A percentile compares a stretch with the other conserved stretches of the same genome.
These are phyloP conservation scores for Saturnispora kantuleensis DNA, from an alignment of 805 yeast genomes.

Conservation along the genomic window DNA sequence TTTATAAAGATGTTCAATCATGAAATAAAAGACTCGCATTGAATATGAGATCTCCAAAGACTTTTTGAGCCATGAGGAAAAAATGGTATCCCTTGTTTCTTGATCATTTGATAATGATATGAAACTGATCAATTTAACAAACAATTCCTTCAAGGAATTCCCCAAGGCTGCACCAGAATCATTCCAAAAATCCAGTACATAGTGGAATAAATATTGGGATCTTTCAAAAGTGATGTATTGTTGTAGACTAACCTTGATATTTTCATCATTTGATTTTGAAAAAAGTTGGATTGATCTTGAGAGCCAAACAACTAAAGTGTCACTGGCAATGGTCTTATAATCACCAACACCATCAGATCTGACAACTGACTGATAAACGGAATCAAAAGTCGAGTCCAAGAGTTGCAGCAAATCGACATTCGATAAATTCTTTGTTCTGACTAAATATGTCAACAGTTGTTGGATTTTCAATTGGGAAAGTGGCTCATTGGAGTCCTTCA, in stretches of 20 bases:
- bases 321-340: slow-evolving; percentile 39
- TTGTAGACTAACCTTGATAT: background rate
- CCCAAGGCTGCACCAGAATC: slow-evolving; percentile 63
- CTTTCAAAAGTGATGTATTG: slow-evolving; percentile 13
- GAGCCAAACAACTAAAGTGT: slow-evolving; percentile 57
- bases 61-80: slow-evolving; percentile 36
- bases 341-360: slow-evolving; percentile 27
- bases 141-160: slow-evolving; percentile 55
- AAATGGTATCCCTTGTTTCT: slow-evolving; percentile 17
- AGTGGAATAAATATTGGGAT: slow-evolving; percentile 34
- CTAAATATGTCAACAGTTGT: slow-evolving; percentile 1
- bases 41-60: slow-evolving; percentile 37
- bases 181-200: slow-evolving; percentile 58
- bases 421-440: slow-evolving; percentile 5
- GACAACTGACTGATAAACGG: slow-evolving; percentile 26
- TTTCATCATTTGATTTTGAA: background rate
- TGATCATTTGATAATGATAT: slow-evolving; percentile 12
- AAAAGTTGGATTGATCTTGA: slow-evolving; percentile 40
- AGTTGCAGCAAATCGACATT: slow-evolving; percentile 2
- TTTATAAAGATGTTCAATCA: slow-evolving; percentile 47
- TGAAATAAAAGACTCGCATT: slow-evolving; percentile 51
- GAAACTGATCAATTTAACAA: slow-evolving; percentile 41
- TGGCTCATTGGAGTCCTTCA: background rate
- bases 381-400: slow-evolving; percentile 8
- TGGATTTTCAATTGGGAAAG: background rate